These are phyloP conservation scores for Trichoderma sp. DNA, from an alignment of 2,329 filamentous ascomycete genomes.

Conservation along the genomic window DNA sequence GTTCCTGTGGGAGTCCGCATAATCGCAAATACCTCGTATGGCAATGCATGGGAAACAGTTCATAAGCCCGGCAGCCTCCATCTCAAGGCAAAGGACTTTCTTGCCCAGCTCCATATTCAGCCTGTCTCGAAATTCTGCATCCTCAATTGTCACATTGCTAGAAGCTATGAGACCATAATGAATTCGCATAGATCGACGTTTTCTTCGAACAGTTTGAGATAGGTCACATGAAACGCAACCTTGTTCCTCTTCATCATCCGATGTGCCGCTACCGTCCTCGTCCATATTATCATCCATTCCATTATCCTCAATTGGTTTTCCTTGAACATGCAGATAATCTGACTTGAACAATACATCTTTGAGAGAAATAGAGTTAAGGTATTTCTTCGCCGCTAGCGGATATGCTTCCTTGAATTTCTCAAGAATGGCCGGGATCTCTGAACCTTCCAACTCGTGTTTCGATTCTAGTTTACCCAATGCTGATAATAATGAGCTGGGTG, in stretches of 20 bases:
- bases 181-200: not conserved
- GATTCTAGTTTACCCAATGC: not conserved
- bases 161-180: constrained; percentile 4
- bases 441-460: not conserved
- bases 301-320: not conserved
- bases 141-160: not conserved
- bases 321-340: accelerated
- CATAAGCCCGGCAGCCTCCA: not conserved
- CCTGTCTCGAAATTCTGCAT: not conserved
- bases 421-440: not conserved
- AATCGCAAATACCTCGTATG: constrained; percentile 17
- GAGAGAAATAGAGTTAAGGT: not conserved
- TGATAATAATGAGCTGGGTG: not conserved
- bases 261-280: not conserved
- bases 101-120: not conserved
- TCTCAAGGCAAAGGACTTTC: not conserved
- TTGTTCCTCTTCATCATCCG: not conserved
- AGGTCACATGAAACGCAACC: not conserved
- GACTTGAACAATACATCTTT: not conserved
- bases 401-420: not conserved
- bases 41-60: not conserved
- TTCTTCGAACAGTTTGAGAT: not conserved
- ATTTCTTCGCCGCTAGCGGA: not conserved
- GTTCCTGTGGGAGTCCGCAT: constrained; percentile 1
- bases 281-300: not conserved